Evolutionary conservation across 306 rosid species (phyloP).

Genomic region (Lablab purpureus): DNA sequence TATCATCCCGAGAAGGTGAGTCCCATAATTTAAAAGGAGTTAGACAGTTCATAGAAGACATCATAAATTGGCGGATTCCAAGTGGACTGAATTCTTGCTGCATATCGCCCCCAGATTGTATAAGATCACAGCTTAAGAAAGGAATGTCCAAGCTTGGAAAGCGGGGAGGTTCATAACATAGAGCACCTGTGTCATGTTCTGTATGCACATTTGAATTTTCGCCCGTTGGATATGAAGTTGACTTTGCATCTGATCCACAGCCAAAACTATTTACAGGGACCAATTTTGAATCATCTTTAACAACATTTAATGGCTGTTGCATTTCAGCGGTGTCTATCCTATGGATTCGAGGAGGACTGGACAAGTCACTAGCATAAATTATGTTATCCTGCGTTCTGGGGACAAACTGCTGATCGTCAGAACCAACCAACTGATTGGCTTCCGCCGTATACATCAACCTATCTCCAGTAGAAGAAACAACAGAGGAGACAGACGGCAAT

Average conservation of each 20-base stretch:
- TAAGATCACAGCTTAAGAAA: conserved; percentile 95
- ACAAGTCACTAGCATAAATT: conserved; percentile 61
- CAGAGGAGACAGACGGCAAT: conserved; percentile 48
- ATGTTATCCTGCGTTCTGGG: conserved; percentile 56
- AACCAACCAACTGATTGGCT: conserved; percentile 59
- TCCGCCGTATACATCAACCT: conserved; percentile 54
- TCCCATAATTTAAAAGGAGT: conserved; percentile 96
- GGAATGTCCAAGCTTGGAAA: conserved; percentile 94
- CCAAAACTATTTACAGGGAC: conserved; percentile 76
- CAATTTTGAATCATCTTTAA: conserved; percentile 61
- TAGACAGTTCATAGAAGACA: conserved; percentile 88
- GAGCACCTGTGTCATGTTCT: conserved; percentile 69
- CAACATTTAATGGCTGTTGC: conserved; percentile 58
- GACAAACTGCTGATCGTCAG: conserved; percentile 65
- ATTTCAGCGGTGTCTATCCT: conserved; percentile 45
- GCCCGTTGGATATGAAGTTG: conserved; percentile 54
- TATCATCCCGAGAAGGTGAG: conserved; percentile 74
- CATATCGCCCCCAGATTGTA: conserved; percentile 78
- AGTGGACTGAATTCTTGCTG: conserved; percentile 99
- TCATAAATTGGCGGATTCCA: conserved; percentile 94
- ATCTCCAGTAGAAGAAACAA: conserved; percentile 62
- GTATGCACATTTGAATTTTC: conserved; percentile 51
- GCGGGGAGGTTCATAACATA: conserved; percentile 96
- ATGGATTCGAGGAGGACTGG: conserved; percentile 60
- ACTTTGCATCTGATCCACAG: conserved; percentile 55